Evolutionary conservation across 768 basidiomycete species (phyloP).

Genomic region (Naganishia randhawae): DNA sequence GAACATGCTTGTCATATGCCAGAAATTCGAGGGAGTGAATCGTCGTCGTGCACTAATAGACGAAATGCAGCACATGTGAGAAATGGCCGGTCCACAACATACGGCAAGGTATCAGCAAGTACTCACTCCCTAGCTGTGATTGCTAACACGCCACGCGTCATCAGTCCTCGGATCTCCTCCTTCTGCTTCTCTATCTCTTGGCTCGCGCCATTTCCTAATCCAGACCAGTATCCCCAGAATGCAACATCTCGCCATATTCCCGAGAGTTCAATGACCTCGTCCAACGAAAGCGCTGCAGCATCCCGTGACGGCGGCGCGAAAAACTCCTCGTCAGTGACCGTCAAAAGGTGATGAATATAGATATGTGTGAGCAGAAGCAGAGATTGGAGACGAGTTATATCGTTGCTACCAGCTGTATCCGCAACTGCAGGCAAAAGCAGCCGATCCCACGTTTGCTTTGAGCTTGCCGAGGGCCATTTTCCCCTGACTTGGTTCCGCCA

Average conservation of each 20-base stretch:
- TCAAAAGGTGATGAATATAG: slow-evolving; percentile 76
- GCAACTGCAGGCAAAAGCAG: background rate
- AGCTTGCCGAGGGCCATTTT: slow-evolving; percentile 30
- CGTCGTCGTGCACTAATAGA: slow-evolving; percentile 69
- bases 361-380: slow-evolving; percentile 71
- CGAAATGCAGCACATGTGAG: background rate
- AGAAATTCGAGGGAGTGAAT: slow-evolving; percentile 79
- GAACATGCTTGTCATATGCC: slow-evolving; percentile 64
- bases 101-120: background rate
- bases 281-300: slow-evolving; percentile 62
- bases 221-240: slow-evolving; percentile 70
- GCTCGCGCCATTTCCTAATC: slow-evolving; percentile 52
- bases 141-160: slow-evolving; percentile 72
- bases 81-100: background rate
- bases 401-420: slow-evolving; percentile 26
- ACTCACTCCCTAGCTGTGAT: slow-evolving; percentile 86
- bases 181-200: slow-evolving; percentile 50
- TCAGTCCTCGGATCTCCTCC: slow-evolving; percentile 69
- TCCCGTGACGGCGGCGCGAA: slow-evolving; percentile 56
- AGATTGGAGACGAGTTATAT: slow-evolving; percentile 52
- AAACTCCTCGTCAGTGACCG: slow-evolving; percentile 97
- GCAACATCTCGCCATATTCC: slow-evolving; percentile 78
- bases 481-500: slow-evolving; percentile 59
- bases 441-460: slow-evolving; percentile 20
- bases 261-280: slow-evolving; percentile 73